A percentile compares a stretch with the other conserved stretches of the same genome.
phyloP scores from a whole-genome alignment of 192 early-diverging fungal genomes.

The Coemansia erecta region DNA sequence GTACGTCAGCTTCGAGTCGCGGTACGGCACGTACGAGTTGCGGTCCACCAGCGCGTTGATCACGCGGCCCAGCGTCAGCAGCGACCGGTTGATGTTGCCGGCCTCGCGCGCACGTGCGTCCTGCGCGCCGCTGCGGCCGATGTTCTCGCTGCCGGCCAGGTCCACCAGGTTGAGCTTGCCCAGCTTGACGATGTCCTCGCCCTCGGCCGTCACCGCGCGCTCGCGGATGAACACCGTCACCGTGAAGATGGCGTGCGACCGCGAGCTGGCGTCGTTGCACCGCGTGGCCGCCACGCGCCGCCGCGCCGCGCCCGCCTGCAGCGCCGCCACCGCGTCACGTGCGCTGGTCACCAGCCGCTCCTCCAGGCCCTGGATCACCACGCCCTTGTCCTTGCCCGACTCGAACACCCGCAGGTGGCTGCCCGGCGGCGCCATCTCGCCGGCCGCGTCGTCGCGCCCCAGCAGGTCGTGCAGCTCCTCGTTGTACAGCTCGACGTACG shows the following conservation, averaged over 20 bases:
- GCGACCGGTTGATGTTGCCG: slow-evolving; percentile 87
- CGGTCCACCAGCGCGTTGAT: slow-evolving; percentile 66
- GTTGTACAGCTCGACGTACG: slow-evolving; percentile 93
- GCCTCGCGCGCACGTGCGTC: slow-evolving; percentile 81
- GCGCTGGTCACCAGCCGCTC: slow-evolving; percentile 74
- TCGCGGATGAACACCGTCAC: slow-evolving; percentile 90
- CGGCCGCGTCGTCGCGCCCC: slow-evolving; percentile 51
- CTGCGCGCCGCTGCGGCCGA: slow-evolving; percentile 87
- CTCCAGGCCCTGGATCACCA: slow-evolving; percentile 80
- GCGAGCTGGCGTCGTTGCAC: slow-evolving; percentile 88
- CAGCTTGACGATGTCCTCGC: slow-evolving; percentile 86
- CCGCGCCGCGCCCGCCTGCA: slow-evolving; percentile 71
- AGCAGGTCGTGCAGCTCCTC: slow-evolving; percentile 92
- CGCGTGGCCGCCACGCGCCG: slow-evolving; percentile 81
- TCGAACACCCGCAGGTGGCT: slow-evolving; percentile 67
- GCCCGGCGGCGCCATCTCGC: background rate
- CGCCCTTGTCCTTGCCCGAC: slow-evolving; percentile 63
- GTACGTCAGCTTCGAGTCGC: slow-evolving; percentile 86
- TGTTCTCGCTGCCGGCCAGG: slow-evolving; percentile 93
- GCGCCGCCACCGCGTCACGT: slow-evolving; percentile 66
- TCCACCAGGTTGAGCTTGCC: slow-evolving; percentile 97
- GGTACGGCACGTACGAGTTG: slow-evolving; percentile 69
- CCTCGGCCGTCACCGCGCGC: slow-evolving; percentile 57
- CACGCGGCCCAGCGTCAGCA: slow-evolving; percentile 68
- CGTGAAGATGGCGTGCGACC: slow-evolving; percentile 92